Conservation (phyloP, 2,329 filamentous ascomycete genomes). For the Penicillium brevicompactum region DNA sequence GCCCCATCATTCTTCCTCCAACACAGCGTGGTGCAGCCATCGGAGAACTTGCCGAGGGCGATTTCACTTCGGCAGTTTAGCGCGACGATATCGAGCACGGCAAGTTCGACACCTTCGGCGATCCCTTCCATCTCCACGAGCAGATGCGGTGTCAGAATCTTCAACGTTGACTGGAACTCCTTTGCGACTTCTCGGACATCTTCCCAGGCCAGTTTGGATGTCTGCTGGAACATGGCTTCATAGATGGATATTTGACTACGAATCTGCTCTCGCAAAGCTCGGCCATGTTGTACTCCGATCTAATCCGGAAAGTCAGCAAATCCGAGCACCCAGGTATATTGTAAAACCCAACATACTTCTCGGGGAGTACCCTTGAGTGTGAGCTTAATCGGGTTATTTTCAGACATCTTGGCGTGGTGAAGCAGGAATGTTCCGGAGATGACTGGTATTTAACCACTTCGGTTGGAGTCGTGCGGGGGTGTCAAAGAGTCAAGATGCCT, state of each 20-base stretch:
- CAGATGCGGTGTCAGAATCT: constrained; percentile 38
- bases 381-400: constrained; percentile 25
- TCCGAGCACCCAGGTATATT: neutral
- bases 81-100: constrained; percentile 57
- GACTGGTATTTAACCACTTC: neutral
- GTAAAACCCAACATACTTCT: constrained; percentile 23
- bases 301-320: constrained; percentile 20
- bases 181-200: constrained; percentile 49
- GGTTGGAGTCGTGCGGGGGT: constrained; percentile 24
- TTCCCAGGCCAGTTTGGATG: constrained; percentile 50
- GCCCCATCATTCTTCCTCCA: constrained; percentile 48
- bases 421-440: neutral
- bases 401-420: constrained; percentile 48
- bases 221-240: constrained; percentile 48
- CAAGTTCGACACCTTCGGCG: constrained; percentile 53
- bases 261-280: constrained; percentile 43
- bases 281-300: constrained; percentile 55
- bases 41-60: constrained; percentile 58
- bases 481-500: neutral
- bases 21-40: constrained; percentile 60
- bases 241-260: constrained; percentile 51
- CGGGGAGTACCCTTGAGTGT: constrained; percentile 26
- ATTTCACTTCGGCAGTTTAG: constrained; percentile 64
- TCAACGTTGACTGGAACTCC: constrained; percentile 50
- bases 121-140: constrained; percentile 55